phyloP scores from a whole-genome alignment of 106 monocot species.

The Vanilla planifolia region DNA sequence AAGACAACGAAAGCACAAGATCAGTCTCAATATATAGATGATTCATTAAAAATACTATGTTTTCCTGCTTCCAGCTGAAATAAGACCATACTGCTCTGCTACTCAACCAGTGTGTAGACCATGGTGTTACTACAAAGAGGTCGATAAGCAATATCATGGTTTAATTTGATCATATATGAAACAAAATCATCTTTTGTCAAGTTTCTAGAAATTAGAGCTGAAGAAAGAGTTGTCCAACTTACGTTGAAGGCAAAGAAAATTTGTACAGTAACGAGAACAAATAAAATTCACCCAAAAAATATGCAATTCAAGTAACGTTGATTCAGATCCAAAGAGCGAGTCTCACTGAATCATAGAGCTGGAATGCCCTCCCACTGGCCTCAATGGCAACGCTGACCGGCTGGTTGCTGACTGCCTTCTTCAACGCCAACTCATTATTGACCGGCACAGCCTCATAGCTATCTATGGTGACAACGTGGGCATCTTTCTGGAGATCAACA shows the following conservation, averaged over 20 bases:
- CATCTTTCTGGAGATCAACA: slow-evolving; percentile 2
- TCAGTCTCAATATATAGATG: too few species aligned
- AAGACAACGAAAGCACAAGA: too few species aligned
- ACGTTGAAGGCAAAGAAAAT: too few species aligned
- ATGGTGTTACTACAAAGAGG: background rate
- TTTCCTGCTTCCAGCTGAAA: too few species aligned
- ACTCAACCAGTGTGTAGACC: too few species aligned
- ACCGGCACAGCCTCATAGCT: slow-evolving; percentile 10
- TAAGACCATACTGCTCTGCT: too few species aligned
- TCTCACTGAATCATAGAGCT: slow-evolving; percentile 13
- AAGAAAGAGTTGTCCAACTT: too few species aligned
- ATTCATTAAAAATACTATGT: too few species aligned
- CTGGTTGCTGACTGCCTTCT: slow-evolving; percentile 12
- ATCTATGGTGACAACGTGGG: slow-evolving; percentile 7
- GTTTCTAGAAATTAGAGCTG: background rate
- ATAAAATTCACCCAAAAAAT: background rate
- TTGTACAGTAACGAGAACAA: background rate
- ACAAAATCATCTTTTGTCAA: background rate
- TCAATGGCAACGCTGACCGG: slow-evolving; percentile 17
- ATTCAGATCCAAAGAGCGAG: background rate
- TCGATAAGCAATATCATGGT: background rate
- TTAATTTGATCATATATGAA: background rate
- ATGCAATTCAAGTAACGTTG: background rate
- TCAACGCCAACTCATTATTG: slow-evolving; percentile 14
- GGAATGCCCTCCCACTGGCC: slow-evolving; percentile 9